Evolutionary conservation across 257 asterid species (phyloP), one percentile per base, ranked within the genome.

Genomic region (Leptodermis oblonga): DNA sequence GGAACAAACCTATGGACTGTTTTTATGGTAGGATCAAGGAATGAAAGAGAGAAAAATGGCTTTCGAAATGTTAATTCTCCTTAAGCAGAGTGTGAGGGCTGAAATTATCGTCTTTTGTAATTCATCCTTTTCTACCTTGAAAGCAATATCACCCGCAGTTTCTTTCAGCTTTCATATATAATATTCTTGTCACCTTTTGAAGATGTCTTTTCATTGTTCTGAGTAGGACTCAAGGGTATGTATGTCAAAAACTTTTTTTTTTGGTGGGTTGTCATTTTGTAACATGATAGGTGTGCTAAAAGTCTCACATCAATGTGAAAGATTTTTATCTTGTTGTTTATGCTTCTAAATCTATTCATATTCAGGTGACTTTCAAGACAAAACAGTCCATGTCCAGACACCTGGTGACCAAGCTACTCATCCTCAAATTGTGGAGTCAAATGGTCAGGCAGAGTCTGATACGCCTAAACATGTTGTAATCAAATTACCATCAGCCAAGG

Each of bases 361-460:
- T 60, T 80, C 70, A 91, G 99, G 90, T 77, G 97, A 89, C 41
- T 72, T 72, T 59, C 79, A 77, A 42, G 92, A 84, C 10, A 84
- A 70, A 71, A 36, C 74, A 25, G 77, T 69, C 34, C 78, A 71
- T 67, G 51, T 77, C 62, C 60, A 81, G 33, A 84, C 90, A 67
- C 89, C 88, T 36, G 76, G 78, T 62, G 67, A 79, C 79, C 91
- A 80, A 78, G 84, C 82, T 31, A 74, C 82, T 37, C 82, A 94
- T 34, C 80, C 88, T 51, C 88, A 80, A 73, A 66, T 74, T 14
- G 72, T 64, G 69, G 92, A 85, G 60, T 79, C 65, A 56, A 71
- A 69, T 74, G 92, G 82, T 68, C 82, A 52, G 70, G 78, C 72
- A 36, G 88, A 75, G 65, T 70, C 77, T 68, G 84, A 82, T 74